Percentiles rank a stretch among this genome's conserved stretches.
Conservation (phyloP, 2,329 filamentous ascomycete genomes). For the Rosellinia necatrix region DNA sequence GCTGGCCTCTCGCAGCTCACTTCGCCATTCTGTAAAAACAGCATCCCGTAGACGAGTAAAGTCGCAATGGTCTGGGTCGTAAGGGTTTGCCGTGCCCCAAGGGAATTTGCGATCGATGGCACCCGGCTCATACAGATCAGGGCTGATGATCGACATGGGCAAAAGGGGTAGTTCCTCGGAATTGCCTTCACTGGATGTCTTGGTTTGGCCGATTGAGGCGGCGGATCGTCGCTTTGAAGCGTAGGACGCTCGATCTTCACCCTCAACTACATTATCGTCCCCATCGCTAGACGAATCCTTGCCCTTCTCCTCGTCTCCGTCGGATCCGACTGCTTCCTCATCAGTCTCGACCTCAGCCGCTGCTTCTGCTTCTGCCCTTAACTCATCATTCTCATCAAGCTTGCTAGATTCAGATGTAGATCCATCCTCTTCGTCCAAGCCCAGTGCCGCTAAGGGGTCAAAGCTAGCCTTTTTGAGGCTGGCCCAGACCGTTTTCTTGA, state of each 20-base stretch:
- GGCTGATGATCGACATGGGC: constrained; percentile 91
- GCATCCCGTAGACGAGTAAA: constrained; percentile 88
- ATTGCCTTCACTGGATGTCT: constrained; percentile 49
- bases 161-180: constrained; percentile 69
- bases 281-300: constrained; percentile 17
- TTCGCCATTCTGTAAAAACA: constrained; percentile 92
- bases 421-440: constrained; percentile 73
- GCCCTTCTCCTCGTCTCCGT: constrained; percentile 37
- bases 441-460: constrained; percentile 85
- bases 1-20: constrained; percentile 86
- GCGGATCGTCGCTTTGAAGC: constrained; percentile 53
- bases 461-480: constrained; percentile 84
- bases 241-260: constrained; percentile 46
- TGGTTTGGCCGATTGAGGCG: constrained; percentile 51
- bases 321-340: constrained; percentile 33
- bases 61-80: constrained; percentile 90
- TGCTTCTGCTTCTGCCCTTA: constrained; percentile 36
- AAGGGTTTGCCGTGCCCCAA: constrained; percentile 96
- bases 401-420: constrained; percentile 53
- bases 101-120: constrained; percentile 86
- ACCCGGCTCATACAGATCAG: constrained; percentile 83
- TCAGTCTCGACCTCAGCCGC: too few relatives aligned
- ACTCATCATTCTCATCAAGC: constrained; percentile 62
- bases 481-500: constrained; percentile 90
- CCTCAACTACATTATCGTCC: constrained; percentile 40